A percentile compares a stretch with the other conserved stretches of the same genome.
Conservation (phyloP, 1,284 basidiomycete species). For the Cryptococcus floricola region DNA sequence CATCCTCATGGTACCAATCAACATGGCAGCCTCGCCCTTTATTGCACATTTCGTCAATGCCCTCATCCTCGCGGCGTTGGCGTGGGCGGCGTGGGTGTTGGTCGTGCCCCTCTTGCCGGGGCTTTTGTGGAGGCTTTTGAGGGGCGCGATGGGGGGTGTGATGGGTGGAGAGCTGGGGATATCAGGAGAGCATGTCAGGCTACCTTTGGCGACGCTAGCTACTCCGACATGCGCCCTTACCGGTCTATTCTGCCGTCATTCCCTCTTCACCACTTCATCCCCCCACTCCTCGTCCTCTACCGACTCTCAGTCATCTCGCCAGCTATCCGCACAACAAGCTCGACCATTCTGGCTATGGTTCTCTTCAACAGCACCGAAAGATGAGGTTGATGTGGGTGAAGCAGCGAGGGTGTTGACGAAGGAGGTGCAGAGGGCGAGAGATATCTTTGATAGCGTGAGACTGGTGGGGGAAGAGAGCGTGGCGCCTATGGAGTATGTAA, state of each 20-base stretch:
- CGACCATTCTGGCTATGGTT: constrained; percentile 29
- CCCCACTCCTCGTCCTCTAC: not conserved
- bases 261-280: not conserved
- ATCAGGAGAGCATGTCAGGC: constrained; percentile 6
- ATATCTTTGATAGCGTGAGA: constrained; percentile 43
- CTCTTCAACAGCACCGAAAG: not conserved
- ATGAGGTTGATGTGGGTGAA: constrained; percentile 23
- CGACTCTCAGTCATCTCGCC: constrained; percentile 12
- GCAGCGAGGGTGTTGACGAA: constrained; percentile 32
- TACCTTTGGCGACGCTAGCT: constrained; percentile 25
- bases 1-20: constrained; percentile 19
- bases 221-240: constrained; percentile 35
- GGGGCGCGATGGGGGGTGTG: constrained; percentile 9
- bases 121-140: constrained; percentile 12
- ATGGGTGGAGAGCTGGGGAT: constrained; percentile 6
- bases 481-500: constrained; percentile 32
- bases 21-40: constrained; percentile 16
- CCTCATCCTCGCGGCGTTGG: constrained; percentile 12
- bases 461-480: constrained; percentile 32
- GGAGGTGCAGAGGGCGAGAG: constrained; percentile 34
- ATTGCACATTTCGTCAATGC: constrained; percentile 25
- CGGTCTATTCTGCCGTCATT: constrained; percentile 24
- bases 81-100: constrained; percentile 11
- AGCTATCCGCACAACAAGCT: constrained; percentile 9
- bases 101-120: constrained; percentile 17